phyloP scores from a whole-genome alignment of 352 stramenopile genomes.

The Stephanocyclus meneghinianus region DNA sequence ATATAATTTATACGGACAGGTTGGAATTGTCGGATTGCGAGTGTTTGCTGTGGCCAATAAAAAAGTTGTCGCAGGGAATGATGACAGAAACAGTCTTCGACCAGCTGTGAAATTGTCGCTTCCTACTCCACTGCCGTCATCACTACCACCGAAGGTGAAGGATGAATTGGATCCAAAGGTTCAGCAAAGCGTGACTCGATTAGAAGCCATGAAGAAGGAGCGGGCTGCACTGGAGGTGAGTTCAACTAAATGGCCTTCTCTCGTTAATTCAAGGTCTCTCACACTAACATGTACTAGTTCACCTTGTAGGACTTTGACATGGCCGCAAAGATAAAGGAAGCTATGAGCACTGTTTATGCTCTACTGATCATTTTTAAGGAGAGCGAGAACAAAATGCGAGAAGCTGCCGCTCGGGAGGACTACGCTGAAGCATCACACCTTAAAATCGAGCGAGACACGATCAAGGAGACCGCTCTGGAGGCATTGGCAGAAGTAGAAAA shows the following conservation, averaged over 20 bases:
- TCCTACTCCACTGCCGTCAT: slow-evolving; percentile 6
- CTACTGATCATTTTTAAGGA: slow-evolving; percentile 45
- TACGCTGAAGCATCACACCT: slow-evolving; percentile 50
- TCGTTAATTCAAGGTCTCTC: not conserved
- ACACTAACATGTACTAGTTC: not conserved
- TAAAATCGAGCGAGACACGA: slow-evolving; percentile 49
- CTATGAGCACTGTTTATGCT: slow-evolving; percentile 42
- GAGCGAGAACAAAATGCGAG: slow-evolving; percentile 43
- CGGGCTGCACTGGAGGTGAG: slow-evolving; percentile 32
- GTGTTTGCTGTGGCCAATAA: slow-evolving; percentile 47
- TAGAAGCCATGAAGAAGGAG: slow-evolving; percentile 54
- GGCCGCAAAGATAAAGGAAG: slow-evolving; percentile 47
- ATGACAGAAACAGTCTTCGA: not conserved
- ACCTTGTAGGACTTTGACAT: slow-evolving; percentile 47
- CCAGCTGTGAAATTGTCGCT: not conserved
- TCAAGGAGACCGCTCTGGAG: slow-evolving; percentile 82
- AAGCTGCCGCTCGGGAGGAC: slow-evolving; percentile 50
- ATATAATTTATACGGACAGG: slow-evolving; percentile 82
- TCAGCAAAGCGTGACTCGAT: slow-evolving; percentile 37
- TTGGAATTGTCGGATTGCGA: slow-evolving; percentile 89
- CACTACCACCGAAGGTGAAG: slow-evolving; percentile 35
- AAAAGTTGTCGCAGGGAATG: not conserved
- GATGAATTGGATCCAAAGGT: slow-evolving; percentile 48
- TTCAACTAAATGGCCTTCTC: not conserved
- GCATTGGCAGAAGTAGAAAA: slow-evolving; percentile 85